Evolutionary conservation across 305 asterid species (phyloP), one percentile per base, ranked within the genome.

Genomic region (Fraxinus sp.): DNA sequence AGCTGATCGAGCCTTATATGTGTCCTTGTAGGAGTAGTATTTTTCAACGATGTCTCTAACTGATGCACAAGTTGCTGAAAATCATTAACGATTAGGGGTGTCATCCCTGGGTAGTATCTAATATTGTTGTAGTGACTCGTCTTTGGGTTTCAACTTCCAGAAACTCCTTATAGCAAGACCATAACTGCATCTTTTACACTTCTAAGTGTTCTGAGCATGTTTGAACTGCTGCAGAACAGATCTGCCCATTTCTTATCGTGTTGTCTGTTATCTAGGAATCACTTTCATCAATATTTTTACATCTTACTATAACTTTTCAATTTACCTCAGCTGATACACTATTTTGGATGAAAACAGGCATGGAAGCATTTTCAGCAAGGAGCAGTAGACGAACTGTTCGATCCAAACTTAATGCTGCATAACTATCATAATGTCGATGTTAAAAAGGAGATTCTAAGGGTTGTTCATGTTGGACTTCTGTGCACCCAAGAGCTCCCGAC

Each of bases 401-500:
- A 94, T 81, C 91, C 95, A 0, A 92, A 83, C 77, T 89, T 94
- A 37, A 88, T 90, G 97, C 77, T 90, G 59, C 88, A 93, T 24
- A 89, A 88, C 84, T 82, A 87, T 88, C 80, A 83, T 70, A 87
- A 64, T 80, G 22, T 44, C 16, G 79, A 83, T 36, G 84, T 83
- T 9, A 87, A 87, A 57, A 79, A 16, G 5, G 95, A 92, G 90
- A 85, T 91, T n/a, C 41, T 78, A 68, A 89, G 96, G 49, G 90
- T 88, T 37, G 85, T 92, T 35, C 97, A 94, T 14, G 89, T 93
- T 8, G 98, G 93, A 59, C 93, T 94, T 9, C 83, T 93, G 88
- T 94, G 97, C 88, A 88, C 92, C 59, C 98, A 93, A 83, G 94
- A 93, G 72, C 82, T 81, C 78, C 89, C 97, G 26, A 84, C 90